phyloP scores from a whole-genome alignment of 495 filamentous ascomycete species.

The Penicillium bovifimosum region DNA sequence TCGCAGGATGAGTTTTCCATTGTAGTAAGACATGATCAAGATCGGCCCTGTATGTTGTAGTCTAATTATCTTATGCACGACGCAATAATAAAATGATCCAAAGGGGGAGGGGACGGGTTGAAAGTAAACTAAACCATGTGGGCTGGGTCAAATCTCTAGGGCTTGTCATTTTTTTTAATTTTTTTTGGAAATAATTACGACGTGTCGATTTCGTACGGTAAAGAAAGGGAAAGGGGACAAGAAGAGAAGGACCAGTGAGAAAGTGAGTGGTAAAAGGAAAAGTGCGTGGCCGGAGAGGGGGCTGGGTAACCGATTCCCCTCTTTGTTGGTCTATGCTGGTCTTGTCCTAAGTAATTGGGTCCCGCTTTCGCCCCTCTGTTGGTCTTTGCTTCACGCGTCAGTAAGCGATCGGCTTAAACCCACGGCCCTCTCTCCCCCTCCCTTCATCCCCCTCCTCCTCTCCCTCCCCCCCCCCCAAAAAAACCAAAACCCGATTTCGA shows the following conservation, averaged over 20 bases:
- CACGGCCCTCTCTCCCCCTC: slow-evolving; percentile 31
- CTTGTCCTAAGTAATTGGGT: background rate
- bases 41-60: slow-evolving; percentile 1
- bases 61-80: background rate
- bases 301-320: slow-evolving; percentile 3
- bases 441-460: slow-evolving; percentile 23
- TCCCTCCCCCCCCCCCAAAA: slow-evolving; percentile 20
- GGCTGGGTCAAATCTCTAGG: slow-evolving; percentile 12
- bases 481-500: slow-evolving; percentile 9
- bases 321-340: background rate
- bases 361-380: slow-evolving; percentile 18
- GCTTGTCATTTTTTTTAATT: no score
- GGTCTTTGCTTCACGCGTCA: slow-evolving; percentile 13
- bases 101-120: background rate
- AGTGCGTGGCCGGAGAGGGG: slow-evolving; percentile 25
- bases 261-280: slow-evolving; percentile 15
- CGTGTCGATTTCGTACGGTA: slow-evolving; percentile 23
- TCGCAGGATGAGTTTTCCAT: background rate
- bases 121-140: slow-evolving; percentile 13
- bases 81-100: background rate
- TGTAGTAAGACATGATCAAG: background rate
- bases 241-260: background rate
- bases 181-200: slow-evolving; percentile 18
- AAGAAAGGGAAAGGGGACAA: slow-evolving; percentile 12
- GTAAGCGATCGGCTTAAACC: slow-evolving; percentile 26